These are phyloP conservation scores for Colletotrichum sp. DNA, from an alignment of 2,329 filamentous ascomycete species.

Conservation along the genomic window DNA sequence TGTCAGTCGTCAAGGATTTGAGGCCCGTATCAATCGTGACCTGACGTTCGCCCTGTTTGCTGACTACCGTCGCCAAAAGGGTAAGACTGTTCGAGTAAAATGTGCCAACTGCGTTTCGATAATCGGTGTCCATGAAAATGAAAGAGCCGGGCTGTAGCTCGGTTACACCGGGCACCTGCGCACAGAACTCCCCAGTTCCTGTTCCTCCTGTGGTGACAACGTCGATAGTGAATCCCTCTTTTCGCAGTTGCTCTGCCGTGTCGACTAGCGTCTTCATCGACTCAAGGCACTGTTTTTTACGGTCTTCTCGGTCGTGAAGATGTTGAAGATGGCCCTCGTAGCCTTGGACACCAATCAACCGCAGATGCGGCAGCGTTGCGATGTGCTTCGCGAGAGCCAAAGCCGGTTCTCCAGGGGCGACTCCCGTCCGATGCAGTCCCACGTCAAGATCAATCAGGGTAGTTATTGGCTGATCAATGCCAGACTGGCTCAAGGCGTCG, in stretches of 20 bases:
- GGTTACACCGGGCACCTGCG: slow-evolving; percentile 52
- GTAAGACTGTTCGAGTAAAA: slow-evolving; percentile 54
- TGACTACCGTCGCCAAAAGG: slow-evolving; percentile 52
- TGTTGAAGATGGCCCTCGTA: slow-evolving; percentile 61
- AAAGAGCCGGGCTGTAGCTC: slow-evolving; percentile 61
- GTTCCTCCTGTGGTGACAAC: slow-evolving; percentile 59
- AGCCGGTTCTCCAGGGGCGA: not conserved
- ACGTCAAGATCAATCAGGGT: not conserved
- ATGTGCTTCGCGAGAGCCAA: slow-evolving; percentile 42
- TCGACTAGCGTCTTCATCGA: slow-evolving; percentile 38
- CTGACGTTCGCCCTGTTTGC: slow-evolving; percentile 45
- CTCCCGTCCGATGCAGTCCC: not conserved
- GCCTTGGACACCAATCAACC: slow-evolving; percentile 54
- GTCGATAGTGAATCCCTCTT: slow-evolving; percentile 45
- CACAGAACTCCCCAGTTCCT: slow-evolving; percentile 59
- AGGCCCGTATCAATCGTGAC: slow-evolving; percentile 55
- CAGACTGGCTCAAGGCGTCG: not conserved
- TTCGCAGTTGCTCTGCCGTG: slow-evolving; percentile 45
- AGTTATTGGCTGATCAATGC: not conserved
- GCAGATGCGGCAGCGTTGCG: slow-evolving; percentile 37
- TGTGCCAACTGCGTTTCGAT: slow-evolving; percentile 54
- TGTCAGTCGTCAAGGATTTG: slow-evolving; percentile 55
- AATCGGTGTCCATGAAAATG: slow-evolving; percentile 63
- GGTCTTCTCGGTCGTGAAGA: slow-evolving; percentile 46
- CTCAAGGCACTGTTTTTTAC: slow-evolving; percentile 45